A percentile compares a stretch with the other conserved stretches of the same genome.
Conservation (phyloP, 345 rosid species). For the Eucalyptus regnans region DNA sequence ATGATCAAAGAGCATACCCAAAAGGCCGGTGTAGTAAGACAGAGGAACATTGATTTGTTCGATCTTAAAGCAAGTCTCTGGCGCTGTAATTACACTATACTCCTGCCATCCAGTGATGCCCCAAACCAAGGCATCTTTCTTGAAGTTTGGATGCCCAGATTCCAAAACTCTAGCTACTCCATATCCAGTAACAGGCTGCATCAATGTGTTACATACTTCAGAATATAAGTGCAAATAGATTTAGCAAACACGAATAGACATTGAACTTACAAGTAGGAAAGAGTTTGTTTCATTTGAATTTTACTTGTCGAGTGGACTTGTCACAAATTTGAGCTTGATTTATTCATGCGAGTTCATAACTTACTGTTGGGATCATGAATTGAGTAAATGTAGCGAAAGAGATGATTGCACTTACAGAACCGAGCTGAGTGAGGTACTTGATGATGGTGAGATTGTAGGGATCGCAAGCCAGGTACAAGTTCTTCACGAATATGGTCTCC, state of each 20-base stretch:
- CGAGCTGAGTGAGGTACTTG: constrained; percentile 7
- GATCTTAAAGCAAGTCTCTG: constrained; percentile 25
- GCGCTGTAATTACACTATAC: constrained; percentile 25
- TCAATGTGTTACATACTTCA: background rate
- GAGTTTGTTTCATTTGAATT: background rate
- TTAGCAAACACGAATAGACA: background rate
- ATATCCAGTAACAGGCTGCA: constrained; percentile 40
- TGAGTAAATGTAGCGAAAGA: background rate
- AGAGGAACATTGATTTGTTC: constrained; percentile 38
- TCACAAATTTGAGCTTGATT: background rate
- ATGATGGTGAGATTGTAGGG: constrained; percentile 39
- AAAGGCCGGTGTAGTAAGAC: constrained; percentile 54
- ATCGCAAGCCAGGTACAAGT: constrained; percentile 47
- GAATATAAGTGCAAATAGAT: background rate
- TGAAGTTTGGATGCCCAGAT: constrained; percentile 38
- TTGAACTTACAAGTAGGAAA: background rate
- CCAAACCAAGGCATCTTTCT: constrained; percentile 47
- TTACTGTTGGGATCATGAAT: background rate
- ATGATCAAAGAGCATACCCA: constrained; percentile 21
- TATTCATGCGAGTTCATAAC: background rate
- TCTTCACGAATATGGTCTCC: constrained; percentile 27
- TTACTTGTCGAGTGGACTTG: background rate
- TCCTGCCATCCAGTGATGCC: constrained; percentile 60
- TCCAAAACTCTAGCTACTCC: constrained; percentile 53
- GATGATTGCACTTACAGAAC: background rate